Evolutionary conservation across 805 yeast species (phyloP), one percentile per base, ranked within the genome.

Genomic region (Candida pini): DNA sequence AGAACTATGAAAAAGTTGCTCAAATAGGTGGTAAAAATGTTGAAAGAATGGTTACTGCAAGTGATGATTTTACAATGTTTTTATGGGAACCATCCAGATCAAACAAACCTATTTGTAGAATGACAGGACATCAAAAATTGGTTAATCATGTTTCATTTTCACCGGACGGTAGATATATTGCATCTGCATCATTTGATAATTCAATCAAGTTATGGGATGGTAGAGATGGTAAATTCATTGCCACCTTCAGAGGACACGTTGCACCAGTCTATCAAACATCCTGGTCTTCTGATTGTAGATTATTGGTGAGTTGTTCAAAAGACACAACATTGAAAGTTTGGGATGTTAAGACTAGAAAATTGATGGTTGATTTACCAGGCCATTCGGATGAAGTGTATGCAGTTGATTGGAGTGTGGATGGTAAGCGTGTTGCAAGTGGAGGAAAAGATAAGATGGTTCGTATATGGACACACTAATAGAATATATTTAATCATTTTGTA

Each of bases 341-440:
- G 97, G 97, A 90, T 54, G 78, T 90, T 16, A 75, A 84, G 51
- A 84, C 96, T 3, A 71, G 81, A 44, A 90, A 90, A 54, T 65
- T 92, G 36, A 73, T 78, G 39, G 86, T 81, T 13, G 98, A 92
- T 60, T 71, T 92, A 39, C 98, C 98, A 0, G 98, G 98, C 1
- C 98, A 92, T 55, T 66, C 79, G 12, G 98, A 92, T 53, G 98
- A 92, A 62, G 96, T 92, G 1, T 92, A 76, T 56, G 94, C 97
- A 0, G 96, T 92, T 4, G 98, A 92, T 52, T 92, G 98, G 98
- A 85, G 96, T 65, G 77, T 82, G 36, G 98, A 92, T 56, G 98
- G 98, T 30, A 75, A 74, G 45, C 71, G 81, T 46, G 97, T 92
- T 9, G 95, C 90, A n/a, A 85, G 96, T 56, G 98, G 97, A 15